Percentiles rank a stretch among this genome's conserved stretches.
Evolutionary conservation across 1,284 basidiomycete species (phyloP).

Genomic region (Acaromyces ingoldii): DNA sequence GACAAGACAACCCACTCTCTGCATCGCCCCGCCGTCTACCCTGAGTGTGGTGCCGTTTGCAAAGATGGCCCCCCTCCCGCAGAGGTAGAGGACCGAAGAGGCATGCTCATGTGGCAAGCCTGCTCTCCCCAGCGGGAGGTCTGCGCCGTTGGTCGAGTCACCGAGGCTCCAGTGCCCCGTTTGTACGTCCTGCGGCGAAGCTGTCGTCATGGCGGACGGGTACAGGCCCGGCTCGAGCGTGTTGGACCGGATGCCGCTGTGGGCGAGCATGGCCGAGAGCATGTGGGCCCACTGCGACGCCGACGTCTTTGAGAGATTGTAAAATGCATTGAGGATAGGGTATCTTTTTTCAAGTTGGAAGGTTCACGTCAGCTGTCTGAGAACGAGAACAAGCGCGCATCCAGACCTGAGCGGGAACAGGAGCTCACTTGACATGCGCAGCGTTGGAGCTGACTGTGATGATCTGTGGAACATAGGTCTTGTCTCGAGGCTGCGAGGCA

Average conservation of each 20-base stretch:
- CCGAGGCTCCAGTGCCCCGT: constrained; percentile 18
- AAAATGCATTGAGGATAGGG: constrained; percentile 30
- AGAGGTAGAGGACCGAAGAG: constrained; percentile 18
- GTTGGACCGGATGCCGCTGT: constrained; percentile 17
- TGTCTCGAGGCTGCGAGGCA: neutral
- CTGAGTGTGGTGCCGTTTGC: constrained; percentile 24
- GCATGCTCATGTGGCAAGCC: constrained; percentile 23
- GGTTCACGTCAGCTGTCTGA: too few species aligned
- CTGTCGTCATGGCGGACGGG: constrained; percentile 19
- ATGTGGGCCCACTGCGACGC: constrained; percentile 22
- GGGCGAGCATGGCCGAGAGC: constrained; percentile 19
- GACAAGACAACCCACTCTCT: constrained; percentile 19
- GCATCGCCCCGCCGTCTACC: constrained; percentile 25
- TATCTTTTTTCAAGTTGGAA: neutral
- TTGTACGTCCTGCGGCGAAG: constrained; percentile 3
- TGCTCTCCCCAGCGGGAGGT: constrained; percentile 25
- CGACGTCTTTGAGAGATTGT: constrained; percentile 30
- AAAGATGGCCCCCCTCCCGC: constrained; percentile 10
- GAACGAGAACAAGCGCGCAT: too few species aligned
- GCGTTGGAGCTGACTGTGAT: constrained; percentile 27
- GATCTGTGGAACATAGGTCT: constrained; percentile 15
- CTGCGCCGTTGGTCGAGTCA: constrained; percentile 28
- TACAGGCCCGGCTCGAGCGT: constrained; percentile 26
- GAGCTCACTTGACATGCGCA: constrained; percentile 21
- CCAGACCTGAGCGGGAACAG: too few species aligned